Percentiles rank a stretch among this genome's conserved stretches.
Conservation (phyloP, 2,329 filamentous ascomycete genomes). For the Volutella citrinella region DNA sequence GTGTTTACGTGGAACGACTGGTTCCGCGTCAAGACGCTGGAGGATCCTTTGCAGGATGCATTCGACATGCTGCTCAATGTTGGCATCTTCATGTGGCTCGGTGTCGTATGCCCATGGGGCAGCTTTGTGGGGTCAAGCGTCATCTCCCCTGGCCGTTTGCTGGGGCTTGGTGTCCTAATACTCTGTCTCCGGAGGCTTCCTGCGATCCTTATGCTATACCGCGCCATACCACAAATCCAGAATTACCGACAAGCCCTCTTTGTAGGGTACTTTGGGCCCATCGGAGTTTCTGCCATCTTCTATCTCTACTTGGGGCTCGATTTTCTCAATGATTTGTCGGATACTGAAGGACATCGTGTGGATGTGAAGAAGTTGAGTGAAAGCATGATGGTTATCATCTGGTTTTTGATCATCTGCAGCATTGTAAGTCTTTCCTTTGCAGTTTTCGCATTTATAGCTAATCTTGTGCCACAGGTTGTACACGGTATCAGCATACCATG, state of each 20-base stretch:
- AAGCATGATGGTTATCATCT: constrained; percentile 69
- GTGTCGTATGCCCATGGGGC: constrained; percentile 79
- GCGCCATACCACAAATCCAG: constrained; percentile 75
- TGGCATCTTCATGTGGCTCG: constrained; percentile 86
- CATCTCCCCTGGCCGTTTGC: constrained; percentile 70
- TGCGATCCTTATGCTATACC: constrained; percentile 70
- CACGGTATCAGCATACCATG: not conserved
- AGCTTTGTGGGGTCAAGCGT: constrained; percentile 64
- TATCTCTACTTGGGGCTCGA: constrained; percentile 84
- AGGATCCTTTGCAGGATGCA: constrained; percentile 90
- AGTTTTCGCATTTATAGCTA: not conserved
- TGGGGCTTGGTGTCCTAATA: constrained; percentile 71
- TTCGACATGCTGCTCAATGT: constrained; percentile 94
- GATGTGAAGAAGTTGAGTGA: constrained; percentile 68
- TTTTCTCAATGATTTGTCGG: constrained; percentile 58
- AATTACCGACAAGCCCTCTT: constrained; percentile 73
- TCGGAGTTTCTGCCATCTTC: constrained; percentile 87
- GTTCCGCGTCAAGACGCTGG: constrained; percentile 85
- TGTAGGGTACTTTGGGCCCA: constrained; percentile 89
- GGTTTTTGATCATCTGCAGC: constrained; percentile 82
- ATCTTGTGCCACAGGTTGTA: constrained; percentile 1
- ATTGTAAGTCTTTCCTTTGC: constrained; percentile 56
- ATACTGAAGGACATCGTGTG: constrained; percentile 57
- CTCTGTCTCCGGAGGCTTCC: constrained; percentile 76
- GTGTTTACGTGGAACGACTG: constrained; percentile 91